Evolutionary conservation across 345 rosid species (phyloP).

Genomic region (Pelargonium nanum): DNA sequence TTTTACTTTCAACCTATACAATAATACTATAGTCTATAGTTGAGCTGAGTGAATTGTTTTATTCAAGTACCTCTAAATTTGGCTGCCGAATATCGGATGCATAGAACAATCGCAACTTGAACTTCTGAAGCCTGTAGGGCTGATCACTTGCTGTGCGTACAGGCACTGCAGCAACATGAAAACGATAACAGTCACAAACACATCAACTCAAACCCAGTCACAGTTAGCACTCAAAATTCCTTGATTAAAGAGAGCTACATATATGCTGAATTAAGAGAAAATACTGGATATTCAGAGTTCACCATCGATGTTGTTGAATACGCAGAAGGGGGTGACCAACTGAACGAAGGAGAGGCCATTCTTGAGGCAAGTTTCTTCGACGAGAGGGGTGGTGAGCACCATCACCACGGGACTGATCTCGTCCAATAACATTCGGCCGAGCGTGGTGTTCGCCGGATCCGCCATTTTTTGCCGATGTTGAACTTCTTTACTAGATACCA

Average conservation of each 20-base stretch:
- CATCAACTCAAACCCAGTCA: not conserved
- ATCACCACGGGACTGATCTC: slow-evolving; percentile 90
- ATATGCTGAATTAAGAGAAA: not conserved
- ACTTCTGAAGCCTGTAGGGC: slow-evolving; percentile 81
- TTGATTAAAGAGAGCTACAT: not conserved
- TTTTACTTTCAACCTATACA: too few species aligned
- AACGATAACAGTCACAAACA: not conserved
- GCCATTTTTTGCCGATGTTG: too few species aligned
- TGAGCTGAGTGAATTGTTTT: not conserved
- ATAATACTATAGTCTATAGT: too few species aligned
- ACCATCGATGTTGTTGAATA: slow-evolving; percentile 85
- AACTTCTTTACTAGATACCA: too few species aligned
- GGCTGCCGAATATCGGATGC: slow-evolving; percentile 76
- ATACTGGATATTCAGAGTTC: not conserved
- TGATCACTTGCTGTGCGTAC: slow-evolving; percentile 93
- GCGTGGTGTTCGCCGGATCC: slow-evolving; percentile 73
- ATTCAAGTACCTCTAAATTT: slow-evolving; percentile 48
- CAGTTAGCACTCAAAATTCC: not conserved
- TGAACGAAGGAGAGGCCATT: slow-evolving; percentile 71
- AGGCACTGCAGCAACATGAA: slow-evolving; percentile 49
- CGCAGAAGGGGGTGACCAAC: slow-evolving; percentile 74
- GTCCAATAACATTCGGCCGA: slow-evolving; percentile 80
- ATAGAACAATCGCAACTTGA: slow-evolving; percentile 69
- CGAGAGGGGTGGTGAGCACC: slow-evolving; percentile 79
- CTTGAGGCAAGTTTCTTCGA: slow-evolving; percentile 74